phyloP scores from a whole-genome alignment of 257 asterid genomes.

The Scutellaria galericulata region DNA sequence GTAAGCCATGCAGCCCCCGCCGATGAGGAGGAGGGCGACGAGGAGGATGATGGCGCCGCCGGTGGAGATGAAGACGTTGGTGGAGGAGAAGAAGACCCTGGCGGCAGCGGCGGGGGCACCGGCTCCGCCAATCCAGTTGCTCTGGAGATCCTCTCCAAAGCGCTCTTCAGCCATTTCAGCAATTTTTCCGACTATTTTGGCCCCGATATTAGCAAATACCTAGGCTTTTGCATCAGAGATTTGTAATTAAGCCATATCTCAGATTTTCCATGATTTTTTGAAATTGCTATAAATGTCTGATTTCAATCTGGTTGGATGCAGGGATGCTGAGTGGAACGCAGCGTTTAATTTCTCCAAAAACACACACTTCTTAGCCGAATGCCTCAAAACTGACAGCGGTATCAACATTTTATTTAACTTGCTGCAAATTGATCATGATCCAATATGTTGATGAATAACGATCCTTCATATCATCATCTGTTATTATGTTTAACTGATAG shows the following conservation, averaged over 20 bases:
- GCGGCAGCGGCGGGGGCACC: constrained; percentile 1
- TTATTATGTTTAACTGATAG: neutral
- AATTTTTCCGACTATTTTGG: constrained; percentile 59
- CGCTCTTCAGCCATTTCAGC: constrained; percentile 58
- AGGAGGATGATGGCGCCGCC: neutral
- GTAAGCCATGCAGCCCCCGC: constrained; percentile 26
- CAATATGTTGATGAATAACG: too few species aligned
- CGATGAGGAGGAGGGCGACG: neutral
- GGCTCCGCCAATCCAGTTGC: constrained; percentile 41
- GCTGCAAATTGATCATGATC: too few species aligned
- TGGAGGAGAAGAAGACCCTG: constrained; percentile 1
- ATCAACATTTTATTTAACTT: neutral
- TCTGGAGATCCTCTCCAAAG: constrained; percentile 56
- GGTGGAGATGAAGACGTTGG: neutral
- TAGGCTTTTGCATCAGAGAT: constrained; percentile 72
- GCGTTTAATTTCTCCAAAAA: constrained; percentile 82
- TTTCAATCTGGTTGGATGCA: constrained; percentile 34
- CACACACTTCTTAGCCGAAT: constrained; percentile 60
- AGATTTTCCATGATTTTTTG: neutral
- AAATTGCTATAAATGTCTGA: neutral
- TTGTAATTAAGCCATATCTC: constrained; percentile 42
- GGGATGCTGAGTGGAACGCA: constrained; percentile 83
- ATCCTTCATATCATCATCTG: neutral
- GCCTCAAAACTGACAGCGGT: constrained; percentile 63
- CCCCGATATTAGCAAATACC: constrained; percentile 51